Base-by-base conservation (phyloP, 345 rosid genomes). In the Acer campestre region DNA sequence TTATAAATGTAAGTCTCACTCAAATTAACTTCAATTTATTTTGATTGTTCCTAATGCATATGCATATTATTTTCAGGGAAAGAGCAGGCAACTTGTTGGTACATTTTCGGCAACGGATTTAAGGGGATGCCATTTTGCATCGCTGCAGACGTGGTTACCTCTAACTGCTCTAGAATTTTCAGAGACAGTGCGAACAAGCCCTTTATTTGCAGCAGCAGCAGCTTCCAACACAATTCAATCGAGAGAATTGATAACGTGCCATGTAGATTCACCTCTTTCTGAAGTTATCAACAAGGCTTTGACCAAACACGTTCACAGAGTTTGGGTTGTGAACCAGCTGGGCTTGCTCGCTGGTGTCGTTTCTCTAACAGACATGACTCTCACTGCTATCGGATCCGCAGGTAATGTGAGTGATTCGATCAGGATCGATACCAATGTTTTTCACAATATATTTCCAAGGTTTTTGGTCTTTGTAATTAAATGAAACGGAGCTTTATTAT, bases 91-190 rank as follows among this genome's bases (percentile, higher is more conserved):
- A 82, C 84, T 86, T 4, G 63, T 88, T 3, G 98, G 99, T 29
- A 92, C 98, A 70, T 90, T 95, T 58, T 93, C 98, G 0, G 92
- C 96, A 0, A 90, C 97, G 0, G 99, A 95, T 70, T 76, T 93
- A 46, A 85, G 91, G 75, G 96, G 97, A 0, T 90, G 97, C 78
- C 97, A 85, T 44, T 23, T 90, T 2, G 75, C 88, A 0, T 78
- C 89, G 1, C 75, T 95, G 71, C 90, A 88, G 69, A 83, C 91
- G 16, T 92, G 97, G 93, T 69, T 90, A 73, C 86, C 88, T 1
- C 75, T 85, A 1, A 78, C 80, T 0, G 92, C 92, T 6, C 75
- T 88, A 11, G 91, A 89, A 67, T 93, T 89, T 79, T 89, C 93
- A 0, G 91, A 93, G 86, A 63, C 67, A 10, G 76, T 83, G 44